phyloP scores from a whole-genome alignment of 352 stramenopile species.

The Phytopythium litorale region DNA sequence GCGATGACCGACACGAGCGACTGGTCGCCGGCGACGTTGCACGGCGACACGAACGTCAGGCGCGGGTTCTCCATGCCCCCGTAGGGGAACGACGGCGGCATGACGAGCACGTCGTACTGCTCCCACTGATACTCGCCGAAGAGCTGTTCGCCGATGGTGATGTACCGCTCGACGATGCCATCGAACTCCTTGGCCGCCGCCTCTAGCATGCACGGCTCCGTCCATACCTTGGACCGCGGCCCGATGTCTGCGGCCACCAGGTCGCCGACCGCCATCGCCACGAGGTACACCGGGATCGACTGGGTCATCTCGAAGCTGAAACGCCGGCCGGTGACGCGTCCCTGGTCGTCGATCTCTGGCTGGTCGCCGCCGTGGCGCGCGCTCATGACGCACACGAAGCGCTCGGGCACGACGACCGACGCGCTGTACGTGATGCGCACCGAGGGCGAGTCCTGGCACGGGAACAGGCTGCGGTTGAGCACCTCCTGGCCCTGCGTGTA shows the following conservation, averaged over 20 bases:
- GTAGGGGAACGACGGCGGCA: conserved; percentile 92
- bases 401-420: conserved; percentile 87
- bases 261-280: conserved; percentile 80
- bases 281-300: conserved; percentile 82
- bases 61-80: conserved; percentile 98
- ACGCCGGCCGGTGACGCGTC: conserved; percentile 19
- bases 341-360: conserved; percentile 13
- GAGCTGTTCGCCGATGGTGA: conserved; percentile 63
- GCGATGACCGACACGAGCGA: conserved; percentile 75
- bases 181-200: conserved; percentile 69
- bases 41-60: conserved; percentile 84
- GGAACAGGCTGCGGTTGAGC: conserved; percentile 82
- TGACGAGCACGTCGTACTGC: conserved; percentile 79
- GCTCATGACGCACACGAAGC: conserved; percentile 90
- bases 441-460: conserved; percentile 91
- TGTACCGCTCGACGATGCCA: conserved; percentile 67
- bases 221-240: conserved; percentile 74
- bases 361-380: conserved; percentile 40
- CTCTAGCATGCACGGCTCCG: conserved; percentile 80
- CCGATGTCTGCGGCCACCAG: conserved; percentile 63
- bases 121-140: conserved; percentile 86
- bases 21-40: conserved; percentile 70
- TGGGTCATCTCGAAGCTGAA: conserved; percentile 81
- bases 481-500: conserved; percentile 87
- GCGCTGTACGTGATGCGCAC: conserved; percentile 96